Conservation (phyloP, 2,329 filamentous ascomycete species). For the Fusarium phyllophilum region DNA sequence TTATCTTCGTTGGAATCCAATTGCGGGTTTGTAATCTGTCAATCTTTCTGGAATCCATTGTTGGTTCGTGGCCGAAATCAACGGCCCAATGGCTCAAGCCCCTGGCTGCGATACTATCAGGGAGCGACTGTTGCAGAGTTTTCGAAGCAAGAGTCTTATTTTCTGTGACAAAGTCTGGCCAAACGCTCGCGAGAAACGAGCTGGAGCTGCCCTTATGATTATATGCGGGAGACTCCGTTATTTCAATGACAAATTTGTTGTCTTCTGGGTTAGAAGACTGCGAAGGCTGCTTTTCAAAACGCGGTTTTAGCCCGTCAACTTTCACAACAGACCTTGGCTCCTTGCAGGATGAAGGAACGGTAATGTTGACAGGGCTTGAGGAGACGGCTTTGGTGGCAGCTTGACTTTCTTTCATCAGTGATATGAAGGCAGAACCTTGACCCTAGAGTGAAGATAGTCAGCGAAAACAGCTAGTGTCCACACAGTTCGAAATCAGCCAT, state of each 20-base stretch:
- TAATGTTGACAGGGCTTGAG: conserved; percentile 60
- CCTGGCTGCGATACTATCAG: conserved; percentile 49
- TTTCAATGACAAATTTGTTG: conserved; percentile 55
- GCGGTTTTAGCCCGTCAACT: neutral
- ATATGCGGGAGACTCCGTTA: conserved; percentile 53
- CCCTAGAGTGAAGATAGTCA: conserved; percentile 48
- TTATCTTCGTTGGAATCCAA: conserved; percentile 33
- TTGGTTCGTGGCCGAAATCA: conserved; percentile 37
- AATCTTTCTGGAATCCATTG: conserved; percentile 2
- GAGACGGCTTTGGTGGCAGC: conserved; percentile 54
- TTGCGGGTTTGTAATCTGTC: conserved; percentile 25
- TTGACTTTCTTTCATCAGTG: conserved; percentile 55
- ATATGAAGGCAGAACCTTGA: conserved; percentile 61
- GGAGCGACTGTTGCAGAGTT: conserved; percentile 53
- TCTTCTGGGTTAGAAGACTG: conserved; percentile 12
- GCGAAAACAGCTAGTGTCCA: neutral
- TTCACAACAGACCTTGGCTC: conserved; percentile 45
- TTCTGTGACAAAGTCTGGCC: conserved; percentile 51
- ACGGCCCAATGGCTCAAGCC: conserved; percentile 58
- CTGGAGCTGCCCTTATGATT: conserved; percentile 52
- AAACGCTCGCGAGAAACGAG: conserved; percentile 53
- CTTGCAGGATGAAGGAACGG: conserved; percentile 47
- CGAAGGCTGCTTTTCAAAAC: neutral
- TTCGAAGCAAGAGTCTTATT: conserved; percentile 50
- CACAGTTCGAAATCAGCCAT: neutral